Percentiles rank a stretch among this genome's conserved stretches.
Evolutionary conservation across 352 stramenopile genomes (phyloP).

Genomic region (Blastocystis sp.): DNA sequence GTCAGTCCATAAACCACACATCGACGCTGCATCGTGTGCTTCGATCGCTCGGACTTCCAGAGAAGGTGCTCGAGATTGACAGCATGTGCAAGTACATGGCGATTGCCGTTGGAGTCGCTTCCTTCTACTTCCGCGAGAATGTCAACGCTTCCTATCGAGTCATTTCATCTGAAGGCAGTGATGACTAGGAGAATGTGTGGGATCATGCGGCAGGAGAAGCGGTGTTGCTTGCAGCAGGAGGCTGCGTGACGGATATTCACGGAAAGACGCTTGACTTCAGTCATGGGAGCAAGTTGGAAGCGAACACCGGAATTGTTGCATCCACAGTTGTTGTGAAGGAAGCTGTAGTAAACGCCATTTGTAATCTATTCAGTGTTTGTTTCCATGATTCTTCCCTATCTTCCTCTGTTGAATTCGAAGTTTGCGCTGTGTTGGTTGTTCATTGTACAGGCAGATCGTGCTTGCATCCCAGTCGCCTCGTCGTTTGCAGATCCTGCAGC

Average conservation of each 20-base stretch:
- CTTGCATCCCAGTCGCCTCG: slow-evolving; percentile 61
- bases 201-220: slow-evolving; percentile 76
- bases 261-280: slow-evolving; percentile 82
- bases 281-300: slow-evolving; percentile 73
- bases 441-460: slow-evolving; percentile 20
- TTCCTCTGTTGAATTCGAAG: slow-evolving; percentile 46
- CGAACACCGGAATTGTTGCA: slow-evolving; percentile 73
- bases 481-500: slow-evolving; percentile 63
- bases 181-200: slow-evolving; percentile 77
- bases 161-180: neutral
- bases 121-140: slow-evolving; percentile 46
- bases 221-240: slow-evolving; percentile 76
- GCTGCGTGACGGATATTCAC: slow-evolving; percentile 80
- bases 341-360: slow-evolving; percentile 70
- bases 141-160: slow-evolving; percentile 15
- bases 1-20: slow-evolving; percentile 16
- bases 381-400: slow-evolving; percentile 58
- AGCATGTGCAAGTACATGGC: slow-evolving; percentile 68
- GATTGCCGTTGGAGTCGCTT: slow-evolving; percentile 22
- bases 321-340: slow-evolving; percentile 72
- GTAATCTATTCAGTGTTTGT: slow-evolving; percentile 23
- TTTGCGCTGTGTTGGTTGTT: neutral
- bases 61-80: slow-evolving; percentile 40
- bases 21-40: neutral
- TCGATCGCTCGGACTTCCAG: neutral